These are phyloP conservation scores for Fusarium virguliforme DNA, from an alignment of 2,329 filamentous ascomycete genomes.

Conservation along the genomic window DNA sequence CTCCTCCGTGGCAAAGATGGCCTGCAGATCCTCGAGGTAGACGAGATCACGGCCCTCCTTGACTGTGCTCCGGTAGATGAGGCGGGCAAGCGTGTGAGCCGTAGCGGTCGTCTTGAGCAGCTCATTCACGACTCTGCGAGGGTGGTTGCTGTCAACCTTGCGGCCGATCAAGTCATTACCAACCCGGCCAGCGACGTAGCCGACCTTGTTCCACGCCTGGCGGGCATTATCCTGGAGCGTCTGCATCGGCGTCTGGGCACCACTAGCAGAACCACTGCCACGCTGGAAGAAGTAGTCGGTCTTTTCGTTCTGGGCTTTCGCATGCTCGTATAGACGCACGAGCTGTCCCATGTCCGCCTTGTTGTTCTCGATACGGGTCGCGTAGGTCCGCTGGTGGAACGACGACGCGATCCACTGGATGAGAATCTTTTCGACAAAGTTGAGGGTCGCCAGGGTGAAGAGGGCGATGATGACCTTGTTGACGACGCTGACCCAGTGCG, in stretches of 20 bases:
- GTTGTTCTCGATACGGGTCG: constrained; percentile 91
- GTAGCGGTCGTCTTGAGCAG: constrained; percentile 81
- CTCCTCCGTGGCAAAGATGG: constrained; percentile 85
- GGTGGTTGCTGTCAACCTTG: constrained; percentile 79
- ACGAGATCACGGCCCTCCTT: constrained; percentile 83
- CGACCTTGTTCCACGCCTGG: constrained; percentile 83
- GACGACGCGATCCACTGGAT: constrained; percentile 96
- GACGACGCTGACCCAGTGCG: constrained; percentile 81
- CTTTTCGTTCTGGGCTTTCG: constrained; percentile 79
- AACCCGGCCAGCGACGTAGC: constrained; percentile 87
- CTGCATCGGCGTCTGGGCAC: constrained; percentile 81
- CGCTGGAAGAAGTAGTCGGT: constrained; percentile 67
- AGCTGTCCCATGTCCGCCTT: constrained; percentile 85
- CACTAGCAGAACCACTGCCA: constrained; percentile 64
- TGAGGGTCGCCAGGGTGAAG: constrained; percentile 85
- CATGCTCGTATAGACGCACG: constrained; percentile 76
- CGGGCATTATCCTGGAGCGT: constrained; percentile 83
- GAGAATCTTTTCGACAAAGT: constrained; percentile 92
- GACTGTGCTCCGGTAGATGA: constrained; percentile 89
- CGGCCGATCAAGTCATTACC: constrained; percentile 94
- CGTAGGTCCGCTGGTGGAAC: constrained; percentile 92
- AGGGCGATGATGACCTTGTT: constrained; percentile 90
- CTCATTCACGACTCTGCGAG: constrained; percentile 86
- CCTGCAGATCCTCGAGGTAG: constrained; percentile 81
- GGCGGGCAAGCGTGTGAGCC: constrained; percentile 87